Percentiles rank a stretch among this genome's conserved stretches.
phyloP scores from a whole-genome alignment of 169 alveolate species.

The Cardiosporidium cionae region DNA sequence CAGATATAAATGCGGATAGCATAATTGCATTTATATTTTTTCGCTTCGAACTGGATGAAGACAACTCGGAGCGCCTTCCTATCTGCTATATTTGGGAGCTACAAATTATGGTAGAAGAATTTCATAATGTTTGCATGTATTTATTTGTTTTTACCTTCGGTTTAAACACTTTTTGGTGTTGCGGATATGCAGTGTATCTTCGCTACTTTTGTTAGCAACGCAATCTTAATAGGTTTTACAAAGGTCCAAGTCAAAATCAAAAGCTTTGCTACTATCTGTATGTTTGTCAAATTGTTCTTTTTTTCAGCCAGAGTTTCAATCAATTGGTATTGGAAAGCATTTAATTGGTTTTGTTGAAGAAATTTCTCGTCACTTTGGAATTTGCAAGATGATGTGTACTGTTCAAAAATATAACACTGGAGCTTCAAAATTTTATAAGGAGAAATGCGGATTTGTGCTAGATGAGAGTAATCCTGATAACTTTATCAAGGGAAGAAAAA shows the following conservation, averaged over 20 bases:
- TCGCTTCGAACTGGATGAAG: not conserved
- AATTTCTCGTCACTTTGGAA: not conserved
- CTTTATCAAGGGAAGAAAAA: too few relatives aligned
- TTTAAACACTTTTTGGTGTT: too few relatives aligned
- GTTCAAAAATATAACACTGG: not conserved
- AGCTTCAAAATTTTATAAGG: not conserved
- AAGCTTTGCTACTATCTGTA: too few relatives aligned
- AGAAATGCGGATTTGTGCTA: not conserved
- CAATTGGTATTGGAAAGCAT: not conserved
- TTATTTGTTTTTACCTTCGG: too few relatives aligned
- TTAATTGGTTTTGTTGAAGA: not conserved
- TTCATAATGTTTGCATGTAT: too few relatives aligned
- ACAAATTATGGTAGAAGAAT: not conserved
- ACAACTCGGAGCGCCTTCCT: not conserved
- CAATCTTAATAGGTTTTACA: too few relatives aligned
- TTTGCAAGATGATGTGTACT: not conserved
- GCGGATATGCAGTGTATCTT: too few relatives aligned
- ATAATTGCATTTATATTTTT: not conserved
- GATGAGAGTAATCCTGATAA: not conserved
- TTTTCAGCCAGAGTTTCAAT: not conserved
- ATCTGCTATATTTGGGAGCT: not conserved
- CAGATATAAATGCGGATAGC: too few relatives aligned
- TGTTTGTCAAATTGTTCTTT: too few relatives aligned
- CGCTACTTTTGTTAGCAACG: too few relatives aligned
- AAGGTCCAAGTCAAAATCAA: too few relatives aligned